Evolutionary conservation across 108 stramenopile genomes (phyloP).

Genomic region (Cyclostephanos invisitatus): DNA sequence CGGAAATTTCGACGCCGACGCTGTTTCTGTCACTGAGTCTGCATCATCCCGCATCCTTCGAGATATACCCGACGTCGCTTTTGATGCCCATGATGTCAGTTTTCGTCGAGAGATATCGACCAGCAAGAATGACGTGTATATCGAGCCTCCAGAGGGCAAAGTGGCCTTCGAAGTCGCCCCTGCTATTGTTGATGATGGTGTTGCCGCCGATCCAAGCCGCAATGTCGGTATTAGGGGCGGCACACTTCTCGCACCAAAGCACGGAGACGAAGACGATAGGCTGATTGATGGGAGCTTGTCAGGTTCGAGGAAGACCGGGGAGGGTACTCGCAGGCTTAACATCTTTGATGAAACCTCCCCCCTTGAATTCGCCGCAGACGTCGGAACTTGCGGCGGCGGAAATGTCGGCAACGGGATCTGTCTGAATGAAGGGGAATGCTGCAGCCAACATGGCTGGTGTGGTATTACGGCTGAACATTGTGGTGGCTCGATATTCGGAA

Average conservation of each 20-base stretch:
- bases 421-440: slow-evolving; percentile 24
- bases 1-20: neutral
- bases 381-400: slow-evolving; percentile 19
- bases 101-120: neutral
- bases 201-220: neutral
- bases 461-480: slow-evolving; percentile 30
- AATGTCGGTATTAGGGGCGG: neutral
- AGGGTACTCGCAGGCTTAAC: neutral
- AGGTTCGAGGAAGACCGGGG: neutral
- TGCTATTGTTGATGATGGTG: neutral
- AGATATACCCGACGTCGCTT: neutral
- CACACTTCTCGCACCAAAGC: neutral
- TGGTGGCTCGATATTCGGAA: neutral
- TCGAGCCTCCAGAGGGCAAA: neutral
- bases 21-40: neutral
- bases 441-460: slow-evolving; percentile 37
- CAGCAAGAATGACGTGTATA: neutral
- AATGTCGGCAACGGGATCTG: slow-evolving; percentile 27
- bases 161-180: neutral
- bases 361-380: neutral
- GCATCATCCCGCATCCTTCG: neutral
- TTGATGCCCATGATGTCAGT: neutral
- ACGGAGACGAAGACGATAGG: neutral
- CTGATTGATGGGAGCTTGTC: neutral
- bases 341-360: neutral